Percentiles rank a stretch among this genome's conserved stretches.
Evolutionary conservation across 768 basidiomycete genomes (phyloP).

Genomic region (Naganishia vaughanmartiniae): DNA sequence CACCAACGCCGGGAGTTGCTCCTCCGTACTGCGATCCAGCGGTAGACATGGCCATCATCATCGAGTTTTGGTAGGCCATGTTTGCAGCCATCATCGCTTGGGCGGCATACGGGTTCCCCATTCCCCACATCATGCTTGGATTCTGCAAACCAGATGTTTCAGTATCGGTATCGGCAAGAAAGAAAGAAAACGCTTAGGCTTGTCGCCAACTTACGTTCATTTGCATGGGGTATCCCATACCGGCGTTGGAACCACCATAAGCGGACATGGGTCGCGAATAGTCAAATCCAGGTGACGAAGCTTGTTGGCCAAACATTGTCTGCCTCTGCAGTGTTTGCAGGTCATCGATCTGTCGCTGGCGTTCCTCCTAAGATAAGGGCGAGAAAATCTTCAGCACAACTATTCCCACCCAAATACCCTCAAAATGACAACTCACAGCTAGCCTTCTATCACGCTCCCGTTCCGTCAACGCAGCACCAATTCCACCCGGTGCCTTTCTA

Average conservation of each 20-base stretch:
- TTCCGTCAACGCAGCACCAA: slow-evolving; percentile 91
- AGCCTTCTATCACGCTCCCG: slow-evolving; percentile 86
- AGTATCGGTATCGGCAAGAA: slow-evolving; percentile 2
- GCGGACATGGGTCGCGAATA: slow-evolving; percentile 57
- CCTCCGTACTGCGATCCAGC: slow-evolving; percentile 38
- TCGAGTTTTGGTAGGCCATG: slow-evolving; percentile 53
- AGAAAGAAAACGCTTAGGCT: slow-evolving; percentile 32
- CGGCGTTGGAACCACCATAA: slow-evolving; percentile 41
- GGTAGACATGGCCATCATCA: slow-evolving; percentile 41
- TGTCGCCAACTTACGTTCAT: slow-evolving; percentile 35
- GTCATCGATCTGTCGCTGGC: slow-evolving; percentile 88
- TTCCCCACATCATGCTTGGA: slow-evolving; percentile 32
- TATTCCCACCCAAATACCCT: neutral
- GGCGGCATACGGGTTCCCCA: slow-evolving; percentile 48
- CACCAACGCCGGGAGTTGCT: slow-evolving; percentile 1
- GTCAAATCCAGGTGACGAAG: slow-evolving; percentile 18
- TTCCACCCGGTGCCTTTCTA: slow-evolving; percentile 87
- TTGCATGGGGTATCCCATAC: slow-evolving; percentile 40
- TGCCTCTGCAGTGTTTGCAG: slow-evolving; percentile 84
- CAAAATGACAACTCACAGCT: slow-evolving; percentile 55
- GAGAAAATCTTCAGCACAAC: neutral
- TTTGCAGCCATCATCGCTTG: slow-evolving; percentile 55
- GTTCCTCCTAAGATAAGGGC: slow-evolving; percentile 61
- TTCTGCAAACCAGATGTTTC: neutral
- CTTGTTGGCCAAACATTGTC: slow-evolving; percentile 69